Conservation (phyloP, 805 yeast genomes). For the Schwanniomyces sp. region DNA sequence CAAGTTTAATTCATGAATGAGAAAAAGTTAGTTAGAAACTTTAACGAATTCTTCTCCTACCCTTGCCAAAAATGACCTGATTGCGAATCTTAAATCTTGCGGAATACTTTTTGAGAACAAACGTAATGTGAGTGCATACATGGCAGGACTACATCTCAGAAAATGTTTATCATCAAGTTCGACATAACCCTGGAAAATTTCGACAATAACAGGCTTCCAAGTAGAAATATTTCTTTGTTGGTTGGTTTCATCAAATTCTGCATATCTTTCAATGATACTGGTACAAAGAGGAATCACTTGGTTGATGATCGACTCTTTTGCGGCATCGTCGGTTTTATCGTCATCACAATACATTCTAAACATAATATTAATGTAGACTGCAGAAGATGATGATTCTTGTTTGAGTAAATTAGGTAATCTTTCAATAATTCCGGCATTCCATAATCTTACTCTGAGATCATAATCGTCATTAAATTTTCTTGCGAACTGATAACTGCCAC, state of each 20-base stretch:
- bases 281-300: slow-evolving; percentile 66
- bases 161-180: slow-evolving; percentile 78
- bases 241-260: slow-evolving; percentile 72
- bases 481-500: slow-evolving; percentile 77
- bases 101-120: slow-evolving; percentile 63
- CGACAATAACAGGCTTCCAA: slow-evolving; percentile 92
- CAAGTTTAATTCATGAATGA: not conserved
- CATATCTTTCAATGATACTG: slow-evolving; percentile 67
- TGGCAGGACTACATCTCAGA: slow-evolving; percentile 51
- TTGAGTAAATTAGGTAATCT: slow-evolving; percentile 87
- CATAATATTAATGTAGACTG: slow-evolving; percentile 78
- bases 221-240: slow-evolving; percentile 77
- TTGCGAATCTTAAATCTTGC: slow-evolving; percentile 59
- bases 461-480: slow-evolving; percentile 85
- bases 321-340: slow-evolving; percentile 46
- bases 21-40: not conserved
- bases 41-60: slow-evolving; percentile 44
- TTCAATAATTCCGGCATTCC: slow-evolving; percentile 91
- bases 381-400: slow-evolving; percentile 89
- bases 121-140: slow-evolving; percentile 59
- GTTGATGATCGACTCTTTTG: slow-evolving; percentile 51
- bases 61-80: slow-evolving; percentile 56
- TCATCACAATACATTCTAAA: slow-evolving; percentile 76
- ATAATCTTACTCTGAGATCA: slow-evolving; percentile 80
- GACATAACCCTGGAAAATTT: slow-evolving; percentile 77